A percentile compares a stretch with the other conserved stretches of the same genome.
Conservation (phyloP, 345 rosid genomes). For the Arabidopsis thaliana region TAIR10.1 NC_003071.7:10346501-10347000, state of each 20-base stretch:
- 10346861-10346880: neutral
- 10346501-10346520: constrained; percentile 9
- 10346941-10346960: constrained; percentile 36
- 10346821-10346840: constrained; percentile 88
- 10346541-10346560: constrained; percentile 67
- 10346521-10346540: neutral
- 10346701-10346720: constrained; percentile 76
- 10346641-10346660: constrained; percentile 81
- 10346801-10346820: constrained; percentile 97
- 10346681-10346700: constrained; percentile 78
- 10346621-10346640: constrained; percentile 97
- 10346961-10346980: constrained; percentile 28
- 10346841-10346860: constrained; percentile 70
- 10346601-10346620: constrained; percentile 92
- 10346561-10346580: constrained; percentile 89
- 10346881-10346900: neutral
- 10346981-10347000: neutral
- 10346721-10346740: constrained; percentile 76
- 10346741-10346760: constrained; percentile 65
- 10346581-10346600: constrained; percentile 91
- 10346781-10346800: constrained; percentile 80
- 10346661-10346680: constrained; percentile 94
- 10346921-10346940: constrained; percentile 32
- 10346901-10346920: constrained; percentile 30
- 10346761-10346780: constrained; percentile 60